Base-by-base conservation (phyloP, 768 basidiomycete species). In the Lactarius psammicola region DNA sequence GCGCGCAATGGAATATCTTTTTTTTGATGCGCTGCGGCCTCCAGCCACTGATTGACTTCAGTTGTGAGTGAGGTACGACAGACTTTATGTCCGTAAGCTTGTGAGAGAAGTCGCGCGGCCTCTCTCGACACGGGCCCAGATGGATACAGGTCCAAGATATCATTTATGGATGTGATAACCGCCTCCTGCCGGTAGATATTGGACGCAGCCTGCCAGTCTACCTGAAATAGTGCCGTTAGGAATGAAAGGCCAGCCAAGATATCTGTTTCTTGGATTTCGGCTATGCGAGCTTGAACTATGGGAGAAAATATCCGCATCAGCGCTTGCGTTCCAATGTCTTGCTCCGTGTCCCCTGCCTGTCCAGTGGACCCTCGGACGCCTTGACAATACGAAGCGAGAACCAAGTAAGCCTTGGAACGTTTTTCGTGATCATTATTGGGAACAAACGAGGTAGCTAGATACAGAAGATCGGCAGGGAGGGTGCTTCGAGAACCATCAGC, bases 181-280 rank as follows among this genome's bases (percentile, higher is more conserved):
- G 85, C 87, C 65, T 91, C 87, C 58, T 81, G 79, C 42, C 78
- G 75, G 63, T 94, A 86, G 60, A 95, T 85, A 28, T 80, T 70
- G 11, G 86, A 79, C 11, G 90, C 93, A 1, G 85, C 78, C 59
- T 81, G 77, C 76, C 86, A 82, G 69, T 93, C 91, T n/a, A 94
- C 85, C 73, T 94, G 91, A 72, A 94, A 92, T 23, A 95, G 78
- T 0, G 90, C 91, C n/a, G 82, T 79, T 57, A 94, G 79, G 74
- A 93, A 88, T 1, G 85, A 81, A 44, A 89, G 75, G 13, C 85
- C 87, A 17, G 78, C 75, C 20, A 88, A 76, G 31, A 86, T 75
- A 40, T 80, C 78, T 13, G 72, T 64, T 73, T 90, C 86, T 23
- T 84, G 78, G 3, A 83, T 81, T 54, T 87, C 86, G 38, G 82